A percentile compares a stretch with the other conserved stretches of the same genome.
Evolutionary conservation across 371 early-diverging fungal species (phyloP).

Genomic region (Rhizomucor pusillus): DNA sequence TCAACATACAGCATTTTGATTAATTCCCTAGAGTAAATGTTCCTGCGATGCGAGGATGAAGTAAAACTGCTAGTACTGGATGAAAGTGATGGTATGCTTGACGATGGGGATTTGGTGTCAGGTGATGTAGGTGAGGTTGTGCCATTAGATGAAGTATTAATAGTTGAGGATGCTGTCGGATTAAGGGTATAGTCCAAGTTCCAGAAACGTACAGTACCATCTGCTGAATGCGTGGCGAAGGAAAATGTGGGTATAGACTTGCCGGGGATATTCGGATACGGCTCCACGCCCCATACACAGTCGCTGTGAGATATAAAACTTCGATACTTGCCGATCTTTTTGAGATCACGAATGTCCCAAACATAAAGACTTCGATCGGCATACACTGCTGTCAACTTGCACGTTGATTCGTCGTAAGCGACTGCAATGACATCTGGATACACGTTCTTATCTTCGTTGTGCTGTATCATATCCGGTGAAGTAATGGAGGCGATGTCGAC

Average conservation of each 20-base stretch:
- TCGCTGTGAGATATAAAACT: slow-evolving; percentile 77
- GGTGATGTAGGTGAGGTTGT: slow-evolving; percentile 2
- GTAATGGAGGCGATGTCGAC: slow-evolving; percentile 49
- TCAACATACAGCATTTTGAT: slow-evolving; percentile 61
- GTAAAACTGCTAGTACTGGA: slow-evolving; percentile 24
- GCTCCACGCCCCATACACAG: slow-evolving; percentile 87
- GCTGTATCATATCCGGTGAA: slow-evolving; percentile 31
- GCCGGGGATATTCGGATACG: slow-evolving; percentile 3
- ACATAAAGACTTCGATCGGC: slow-evolving; percentile 73
- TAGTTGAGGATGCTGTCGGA: slow-evolving; percentile 20
- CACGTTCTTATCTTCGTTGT: slow-evolving; percentile 19
- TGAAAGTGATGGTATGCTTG: slow-evolving; percentile 11
- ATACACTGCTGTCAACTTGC: slow-evolving; percentile 58
- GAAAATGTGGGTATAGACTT: slow-evolving; percentile 46
- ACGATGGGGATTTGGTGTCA: slow-evolving; percentile 10
- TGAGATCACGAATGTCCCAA: slow-evolving; percentile 72
- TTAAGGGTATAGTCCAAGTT: slow-evolving; percentile 47
- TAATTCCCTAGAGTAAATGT: slow-evolving; percentile 60
- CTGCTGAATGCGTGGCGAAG: slow-evolving; percentile 77
- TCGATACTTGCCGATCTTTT: slow-evolving; percentile 60
- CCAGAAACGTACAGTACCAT: slow-evolving; percentile 85
- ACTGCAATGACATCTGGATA: slow-evolving; percentile 67
- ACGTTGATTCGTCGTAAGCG: slow-evolving; percentile 40
- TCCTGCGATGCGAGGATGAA: slow-evolving; percentile 30
- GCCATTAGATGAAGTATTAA: slow-evolving; percentile 12